Conservation (phyloP, 2,329 filamentous ascomycete species). For the Fusarium fujikuroi region DNA sequence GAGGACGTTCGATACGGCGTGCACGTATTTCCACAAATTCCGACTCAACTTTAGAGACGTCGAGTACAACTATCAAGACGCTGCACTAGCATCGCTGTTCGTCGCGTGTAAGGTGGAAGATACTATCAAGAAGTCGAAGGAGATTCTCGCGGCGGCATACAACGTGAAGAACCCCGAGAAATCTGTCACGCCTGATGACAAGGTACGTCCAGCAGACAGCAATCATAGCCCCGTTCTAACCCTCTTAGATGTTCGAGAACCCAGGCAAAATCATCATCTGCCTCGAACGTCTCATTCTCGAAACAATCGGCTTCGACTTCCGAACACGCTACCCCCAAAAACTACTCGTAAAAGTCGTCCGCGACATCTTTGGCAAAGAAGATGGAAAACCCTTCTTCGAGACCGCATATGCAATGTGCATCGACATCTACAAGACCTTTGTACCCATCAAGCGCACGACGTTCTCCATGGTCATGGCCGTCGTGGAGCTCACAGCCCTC, state of each 20-base stretch:
- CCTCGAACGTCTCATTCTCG: slow-evolving; percentile 90
- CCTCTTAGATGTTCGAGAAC: slow-evolving; percentile 76
- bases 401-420: slow-evolving; percentile 81
- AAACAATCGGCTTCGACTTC: slow-evolving; percentile 94
- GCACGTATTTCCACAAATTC: slow-evolving; percentile 94
- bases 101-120: slow-evolving; percentile 98
- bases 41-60: slow-evolving; percentile 84
- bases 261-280: slow-evolving; percentile 85
- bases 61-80: slow-evolving; percentile 88
- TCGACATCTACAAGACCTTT: slow-evolving; percentile 94
- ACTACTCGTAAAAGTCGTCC: slow-evolving; percentile 81
- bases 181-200: slow-evolving; percentile 82
- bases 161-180: slow-evolving; percentile 79
- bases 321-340: slow-evolving; percentile 89
- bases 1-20: slow-evolving; percentile 91
- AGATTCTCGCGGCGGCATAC: slow-evolving; percentile 90
- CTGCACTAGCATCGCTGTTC: slow-evolving; percentile 87
- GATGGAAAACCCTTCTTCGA: slow-evolving; percentile 66
- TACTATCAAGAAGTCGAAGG: slow-evolving; percentile 94
- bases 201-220: slow-evolving; percentile 60
- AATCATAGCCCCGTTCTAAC: background rate
- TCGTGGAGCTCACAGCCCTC: slow-evolving; percentile 82
- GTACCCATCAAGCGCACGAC: slow-evolving; percentile 90
- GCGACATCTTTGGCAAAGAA: slow-evolving; percentile 60
- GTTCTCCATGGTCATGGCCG: slow-evolving; percentile 83